Percentiles rank a stretch among this genome's conserved stretches.
Evolutionary conservation across 2,329 filamentous ascomycete species (phyloP).

Genomic region (Pseudogymnoascus sp.): DNA sequence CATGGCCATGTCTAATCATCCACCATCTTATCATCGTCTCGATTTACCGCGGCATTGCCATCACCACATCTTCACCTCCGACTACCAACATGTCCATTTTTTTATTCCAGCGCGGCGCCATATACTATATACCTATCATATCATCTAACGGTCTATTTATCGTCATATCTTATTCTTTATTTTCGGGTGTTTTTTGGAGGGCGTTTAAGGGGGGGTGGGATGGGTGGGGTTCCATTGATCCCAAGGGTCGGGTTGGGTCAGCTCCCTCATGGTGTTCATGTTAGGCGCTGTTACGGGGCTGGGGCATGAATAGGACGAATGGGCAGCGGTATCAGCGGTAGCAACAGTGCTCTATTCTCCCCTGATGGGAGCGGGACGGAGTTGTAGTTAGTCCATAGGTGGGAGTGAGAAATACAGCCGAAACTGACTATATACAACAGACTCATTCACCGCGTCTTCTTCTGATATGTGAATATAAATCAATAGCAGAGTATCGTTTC

Average conservation of each 20-base stretch:
- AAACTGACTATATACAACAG: background rate
- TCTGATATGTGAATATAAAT: background rate
- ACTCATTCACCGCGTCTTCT: background rate
- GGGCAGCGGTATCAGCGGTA: background rate
- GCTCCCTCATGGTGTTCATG: background rate
- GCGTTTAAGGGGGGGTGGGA: background rate
- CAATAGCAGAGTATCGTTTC: background rate
- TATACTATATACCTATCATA: background rate
- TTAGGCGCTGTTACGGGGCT: background rate
- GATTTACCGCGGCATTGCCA: background rate
- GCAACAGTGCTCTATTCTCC: background rate
- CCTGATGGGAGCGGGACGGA: background rate
- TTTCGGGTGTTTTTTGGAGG: background rate
- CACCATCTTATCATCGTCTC: background rate
- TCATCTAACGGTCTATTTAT: constrained; percentile 7
- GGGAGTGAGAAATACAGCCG: background rate
- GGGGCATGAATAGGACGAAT: background rate
- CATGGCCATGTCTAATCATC: background rate
- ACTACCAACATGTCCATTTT: background rate
- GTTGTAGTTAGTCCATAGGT: background rate
- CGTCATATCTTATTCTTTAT: background rate
- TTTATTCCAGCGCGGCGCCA: constrained; percentile 7
- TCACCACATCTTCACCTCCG: background rate
- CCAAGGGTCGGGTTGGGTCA: background rate
- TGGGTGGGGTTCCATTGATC: background rate